Evolutionary conservation across 441 rosid species (phyloP).

Genomic region (Kokia cookei): DNA sequence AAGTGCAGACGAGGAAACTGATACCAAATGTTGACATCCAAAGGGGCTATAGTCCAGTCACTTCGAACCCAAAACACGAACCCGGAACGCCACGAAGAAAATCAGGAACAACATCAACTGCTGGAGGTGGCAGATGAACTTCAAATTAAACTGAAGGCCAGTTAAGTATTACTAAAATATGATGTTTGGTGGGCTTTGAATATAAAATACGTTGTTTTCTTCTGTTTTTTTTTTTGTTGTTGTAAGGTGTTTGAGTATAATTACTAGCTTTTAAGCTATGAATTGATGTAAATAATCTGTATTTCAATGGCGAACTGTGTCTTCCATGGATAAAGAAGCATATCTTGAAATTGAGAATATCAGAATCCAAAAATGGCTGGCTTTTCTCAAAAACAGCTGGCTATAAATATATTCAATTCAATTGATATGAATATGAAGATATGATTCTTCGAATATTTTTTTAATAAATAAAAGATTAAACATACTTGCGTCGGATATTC

Average conservation of each 20-base stretch:
- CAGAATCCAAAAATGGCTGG: neutral
- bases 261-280: neutral
- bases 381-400: neutral
- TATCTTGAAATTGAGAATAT: neutral
- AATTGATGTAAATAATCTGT: neutral
- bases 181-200: neutral
- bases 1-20: constrained; percentile 8
- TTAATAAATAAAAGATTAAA: no score
- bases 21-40: neutral
- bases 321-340: neutral
- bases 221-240: neutral
- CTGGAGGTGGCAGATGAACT: neutral
- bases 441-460: no score
- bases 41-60: constrained; percentile 14
- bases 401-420: neutral
- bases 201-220: neutral
- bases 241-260: neutral
- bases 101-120: neutral
- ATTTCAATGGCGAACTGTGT: neutral
- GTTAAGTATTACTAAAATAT: neutral
- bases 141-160: neutral
- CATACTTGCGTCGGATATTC: no score
- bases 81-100: constrained; percentile 13
- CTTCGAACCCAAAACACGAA: constrained; percentile 15
- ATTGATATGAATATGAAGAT: no score